Evolutionary conservation across 2,329 filamentous ascomycete species (phyloP), one percentile per base, ranked within the genome.

Genomic region (Xylariomycetidae sp.): DNA sequence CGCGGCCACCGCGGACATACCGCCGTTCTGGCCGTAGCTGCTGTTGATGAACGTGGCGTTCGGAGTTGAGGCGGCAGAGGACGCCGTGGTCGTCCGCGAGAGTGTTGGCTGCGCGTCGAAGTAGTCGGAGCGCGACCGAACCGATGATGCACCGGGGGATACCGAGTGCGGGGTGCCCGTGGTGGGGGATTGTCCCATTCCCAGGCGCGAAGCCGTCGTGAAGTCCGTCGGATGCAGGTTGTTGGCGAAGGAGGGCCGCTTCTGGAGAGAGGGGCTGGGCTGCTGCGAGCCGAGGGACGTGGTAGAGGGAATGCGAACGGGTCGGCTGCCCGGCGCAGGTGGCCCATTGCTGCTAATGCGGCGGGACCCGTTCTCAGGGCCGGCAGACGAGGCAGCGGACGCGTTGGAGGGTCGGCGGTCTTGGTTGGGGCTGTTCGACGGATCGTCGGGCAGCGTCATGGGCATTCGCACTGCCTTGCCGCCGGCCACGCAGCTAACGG

Each of bases 391-490:
- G 5, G 34, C 24, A 5, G 32, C 50, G 39, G 38, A 55, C 38
- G 48, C 54, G 22, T 26, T 47, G 29, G 45, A 50, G 22, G 31
- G 42, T 30, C 47, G 54, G 34, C 34, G 48, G 25, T 43, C 42
- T 27, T 50, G 48, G 6, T 44, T 19, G n/a, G n/a, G n/a, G n/a
- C n/a, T n/a, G n/a, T n/a, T n/a, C 10, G 39, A 45, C 25, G 44
- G 37, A 14, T 59, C 61, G 13, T 62, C 57, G 4, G 52, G 52
- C 3, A 59, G 40, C 19, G 50, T 54, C 58, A 64, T 62, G 8
- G 60, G 52, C 34, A 72, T 65, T 26, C 77, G 71, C 12, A 80
- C 64, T 3, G 77, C 74, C 54, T 82, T 88, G 25, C 84, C 83
- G 19, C 73, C 70, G 17, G 75, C 70, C 32, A 93, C 67, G 34